Percentiles rank a stretch among this genome's conserved stretches.
Conservation (phyloP, 2,329 filamentous ascomycete species). For the Boeremia lycopersici region DNA sequence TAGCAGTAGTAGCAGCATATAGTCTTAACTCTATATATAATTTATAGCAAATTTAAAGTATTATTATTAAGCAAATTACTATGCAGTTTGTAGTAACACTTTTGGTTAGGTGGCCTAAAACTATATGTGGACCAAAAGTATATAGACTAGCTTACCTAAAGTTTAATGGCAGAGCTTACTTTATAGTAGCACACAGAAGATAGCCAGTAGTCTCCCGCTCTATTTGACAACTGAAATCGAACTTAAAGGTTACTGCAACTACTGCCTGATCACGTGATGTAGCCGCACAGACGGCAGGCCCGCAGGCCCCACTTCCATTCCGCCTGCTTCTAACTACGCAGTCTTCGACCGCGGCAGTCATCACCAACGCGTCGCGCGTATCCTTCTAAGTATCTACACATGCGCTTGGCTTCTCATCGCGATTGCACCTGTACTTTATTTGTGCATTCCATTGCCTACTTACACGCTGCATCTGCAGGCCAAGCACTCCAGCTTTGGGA, state of each 20-base stretch:
- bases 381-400: conserved; percentile 12
- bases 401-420: conserved; percentile 15
- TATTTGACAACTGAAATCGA: too few species aligned
- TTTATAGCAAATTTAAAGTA: too few species aligned
- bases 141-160: too few species aligned
- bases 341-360: conserved; percentile 11
- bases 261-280: neutral
- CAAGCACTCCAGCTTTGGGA: conserved; percentile 33
- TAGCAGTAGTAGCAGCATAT: too few species aligned
- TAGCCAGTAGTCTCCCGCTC: too few species aligned
- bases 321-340: conserved; percentile 4
- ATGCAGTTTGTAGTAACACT: too few species aligned
- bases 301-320: conserved; percentile 7
- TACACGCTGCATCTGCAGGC: conserved; percentile 29
- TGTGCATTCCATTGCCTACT: conserved; percentile 35
- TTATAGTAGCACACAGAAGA: too few species aligned
- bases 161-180: too few species aligned
- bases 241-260: neutral
- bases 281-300: neutral
- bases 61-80: too few species aligned
- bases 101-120: too few species aligned
- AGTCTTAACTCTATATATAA: too few species aligned
- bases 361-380: conserved; percentile 20
- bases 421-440: conserved; percentile 33
- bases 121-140: too few species aligned